Base-by-base conservation (phyloP, 768 basidiomycete species). In the Macrocybe gigantea region DNA sequence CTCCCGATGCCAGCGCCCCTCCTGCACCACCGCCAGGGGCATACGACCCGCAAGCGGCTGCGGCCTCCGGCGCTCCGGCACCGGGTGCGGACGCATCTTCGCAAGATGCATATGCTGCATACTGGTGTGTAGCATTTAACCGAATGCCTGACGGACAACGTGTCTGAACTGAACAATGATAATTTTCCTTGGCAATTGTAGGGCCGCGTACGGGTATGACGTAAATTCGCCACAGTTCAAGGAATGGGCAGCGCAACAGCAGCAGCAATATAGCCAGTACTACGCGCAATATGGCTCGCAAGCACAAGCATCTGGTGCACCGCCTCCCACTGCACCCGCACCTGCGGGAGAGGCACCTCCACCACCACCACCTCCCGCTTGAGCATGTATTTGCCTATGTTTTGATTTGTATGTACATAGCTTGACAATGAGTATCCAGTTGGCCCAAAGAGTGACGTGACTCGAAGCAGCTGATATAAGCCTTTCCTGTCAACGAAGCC, bases 121-220 rank as follows among this genome's bases (percentile, higher is more conserved):
- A 79, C 60, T 82, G 80, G 81, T 78, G 59, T 44, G 67, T 66
- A 39, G 8, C 10, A 32, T 10, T 44, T 44, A 33, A 5, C 42
- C 5, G 35, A 9, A 44, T 32, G 13, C 12, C 2, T 64, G 62
- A 13, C 56, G 14, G 32, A 10, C 30, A 45, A 11, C 39, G 7
- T 38, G 22, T 38, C 29, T 46, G 5, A 39, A 35, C 22, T 40
- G 31, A 31, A 47, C 46, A 36, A 49, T 45, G 33, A 8, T 5
- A 6, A 30, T 32, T 12, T 43, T 8, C 5, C 10, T 33, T 47
- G n/a, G 8, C 10, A n/a, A 9, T 5, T 45, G 33, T 52, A 89
- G 88, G 88, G 83, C 88, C 51, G 81, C 83, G 7, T 88, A 86
- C 60, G 88, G 88, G 12, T 90, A 90, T 62, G 88, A 91, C 55